Evolutionary conservation across 2,329 filamentous ascomycete species (phyloP), one percentile per base, ranked within the genome.

Genomic region (Colletotrichum sp.): DNA sequence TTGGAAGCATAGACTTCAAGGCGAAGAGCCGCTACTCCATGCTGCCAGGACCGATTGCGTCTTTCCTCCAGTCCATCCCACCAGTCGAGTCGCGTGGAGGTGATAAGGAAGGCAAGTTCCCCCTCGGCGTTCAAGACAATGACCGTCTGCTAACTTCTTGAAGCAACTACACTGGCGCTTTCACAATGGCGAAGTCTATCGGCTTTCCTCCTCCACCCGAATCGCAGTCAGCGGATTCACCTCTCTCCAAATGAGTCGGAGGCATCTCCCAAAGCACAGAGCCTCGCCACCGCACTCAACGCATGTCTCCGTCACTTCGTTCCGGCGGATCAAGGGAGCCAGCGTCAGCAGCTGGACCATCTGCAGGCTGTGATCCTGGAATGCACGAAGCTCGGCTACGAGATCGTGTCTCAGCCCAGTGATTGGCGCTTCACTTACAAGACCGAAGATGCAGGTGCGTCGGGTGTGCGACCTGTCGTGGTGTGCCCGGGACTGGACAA

Each of bases 101-200:
- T 36, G 81, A 81, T 21, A 57, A 72, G 7, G 78, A 83, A 68
- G 84, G 85, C 86, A 78, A 82, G 80, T 24, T n/a, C 34, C 36
- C 24, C 6, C 15, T 34, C 3, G n/a, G 44, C 8, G 6, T 12
- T 30, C 30, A 9, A 10, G 7, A 34, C 8, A n/a, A 3, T 21
- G n/a, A 21, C 28, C 60, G 36, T 10, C 62, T 63, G 34, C 66
- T 59, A 28, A 28, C 9, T 8, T 39, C 6, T 34, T 70, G 49
- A 70, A 84, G 80, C 80, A 8, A 77, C 81, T 8, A 69, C 80
- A 9, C 70, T 83, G n/a, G 86, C 86, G 3, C 78, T 87, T 7
- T 84, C 82, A 18, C 81, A 82, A 77, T 88, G 87, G 87, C 85
- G 86, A 36, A 82, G 80, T n/a, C 80, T 88, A 15, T 85, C 87